Percentiles rank a stretch among this genome's conserved stretches.
phyloP scores from a whole-genome alignment of 2,329 filamentous ascomycete species.

The Epichloe baconii region DNA sequence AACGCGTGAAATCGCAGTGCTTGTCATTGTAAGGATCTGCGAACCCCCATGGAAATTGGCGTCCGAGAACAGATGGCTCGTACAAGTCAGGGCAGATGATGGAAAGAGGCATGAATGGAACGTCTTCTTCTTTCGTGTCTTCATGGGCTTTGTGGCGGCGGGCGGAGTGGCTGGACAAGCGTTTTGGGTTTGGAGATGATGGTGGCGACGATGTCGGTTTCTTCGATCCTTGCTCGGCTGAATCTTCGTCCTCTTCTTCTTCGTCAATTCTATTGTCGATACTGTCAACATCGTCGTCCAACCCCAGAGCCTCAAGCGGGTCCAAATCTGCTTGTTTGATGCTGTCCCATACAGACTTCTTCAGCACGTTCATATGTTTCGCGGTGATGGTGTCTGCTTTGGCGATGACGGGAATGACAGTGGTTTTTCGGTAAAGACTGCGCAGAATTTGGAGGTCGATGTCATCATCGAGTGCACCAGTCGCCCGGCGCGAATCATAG shows the following conservation, averaged over 20 bases:
- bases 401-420: conserved; percentile 86
- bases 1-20: conserved; percentile 85
- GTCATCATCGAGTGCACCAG: conserved; percentile 70
- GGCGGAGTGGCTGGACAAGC: conserved; percentile 32
- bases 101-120: conserved; percentile 72
- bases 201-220: conserved; percentile 18
- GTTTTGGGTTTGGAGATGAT: conserved; percentile 28
- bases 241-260: conserved; percentile 26
- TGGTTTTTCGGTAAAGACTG: conserved; percentile 82
- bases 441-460: conserved; percentile 84
- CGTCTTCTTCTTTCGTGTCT: conserved; percentile 35
- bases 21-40: conserved; percentile 82
- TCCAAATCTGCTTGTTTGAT: conserved; percentile 78
- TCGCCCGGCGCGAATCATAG: conserved; percentile 24
- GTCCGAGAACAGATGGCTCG: conserved; percentile 64
- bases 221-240: conserved; percentile 10
- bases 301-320: conserved; percentile 71
- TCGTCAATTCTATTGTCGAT: conserved; percentile 44
- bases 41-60: conserved; percentile 92
- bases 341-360: conserved; percentile 80
- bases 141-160: conserved; percentile 33
- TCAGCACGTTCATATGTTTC: conserved; percentile 83
- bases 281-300: conserved; percentile 62
- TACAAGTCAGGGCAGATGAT: conserved; percentile 91
- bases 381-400: conserved; percentile 97